Base-by-base conservation (phyloP, 164 flowering plant genomes). In the grape (Vitis vinifera) region DNA sequence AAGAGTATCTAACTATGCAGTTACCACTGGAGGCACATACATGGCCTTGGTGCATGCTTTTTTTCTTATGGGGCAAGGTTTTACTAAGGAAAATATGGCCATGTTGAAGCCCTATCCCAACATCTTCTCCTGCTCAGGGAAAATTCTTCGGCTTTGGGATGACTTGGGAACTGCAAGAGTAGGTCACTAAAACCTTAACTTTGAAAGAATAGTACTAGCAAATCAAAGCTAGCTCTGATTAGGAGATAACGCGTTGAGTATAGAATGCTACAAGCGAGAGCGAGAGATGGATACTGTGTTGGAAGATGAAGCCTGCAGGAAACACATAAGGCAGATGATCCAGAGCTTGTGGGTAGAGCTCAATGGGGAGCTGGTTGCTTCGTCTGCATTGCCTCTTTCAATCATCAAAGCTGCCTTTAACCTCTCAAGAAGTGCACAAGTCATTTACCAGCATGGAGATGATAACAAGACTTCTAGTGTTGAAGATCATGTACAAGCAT, bases 151-250 rank as follows among this genome's bases (percentile, higher is more conserved):
- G 11, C 79, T 78, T 9, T 69, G 76, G 76, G 81, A 81, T 65
- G 79, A 81, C 73, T 51, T 78, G 9, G 81, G 79, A 56, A 81
- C 84, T 15, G 55, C 77, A 13, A 78, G n/a, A 63, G 77, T 80
- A 66, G n/a, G 56, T 60, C 13, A 10, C 6, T 5, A 55, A 23
- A 66, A 4, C 23, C 51, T 62, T 37, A 30, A 23, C 23, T 44
- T 12, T 62, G 1, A 14, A 62, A n/a, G 14, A 23, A 23, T 23
- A 23, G 23, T 1, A 23, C 23, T 31, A 31, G 44, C 2, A 31
- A 31, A 31, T 31, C 44, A 31, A 3, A 31, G 44, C 7, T 31
- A 31, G 44, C 7, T 31, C 44, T 31, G 4, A 31, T 31, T 78
- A 67, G 84, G 84, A 10, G 84, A 81, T 16, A 69, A 76, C 3